Percentiles rank a stretch among this genome's conserved stretches.
These are phyloP conservation scores for Macrotyloma uniflorum DNA, from an alignment of 306 rosid species.

Conservation along the genomic window DNA sequence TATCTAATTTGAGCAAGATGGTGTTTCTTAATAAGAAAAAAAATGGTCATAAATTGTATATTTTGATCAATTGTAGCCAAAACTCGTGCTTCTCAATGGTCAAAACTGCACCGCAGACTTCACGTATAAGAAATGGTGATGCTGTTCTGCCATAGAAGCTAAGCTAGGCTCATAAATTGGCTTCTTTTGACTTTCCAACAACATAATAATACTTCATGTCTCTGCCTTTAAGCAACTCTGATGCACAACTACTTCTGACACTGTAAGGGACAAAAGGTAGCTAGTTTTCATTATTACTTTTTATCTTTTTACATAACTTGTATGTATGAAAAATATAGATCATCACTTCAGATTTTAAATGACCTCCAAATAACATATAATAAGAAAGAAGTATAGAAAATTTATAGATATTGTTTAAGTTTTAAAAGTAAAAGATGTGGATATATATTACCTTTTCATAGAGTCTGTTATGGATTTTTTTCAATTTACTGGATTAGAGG, in stretches of 20 bases:
- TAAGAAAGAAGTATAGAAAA: too few relatives aligned
- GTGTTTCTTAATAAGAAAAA: too few relatives aligned
- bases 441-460: too few relatives aligned
- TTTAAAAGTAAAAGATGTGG: too few relatives aligned
- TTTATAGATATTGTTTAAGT: too few relatives aligned
- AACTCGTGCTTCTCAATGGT: constrained; percentile 7
- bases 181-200: constrained; percentile 37
- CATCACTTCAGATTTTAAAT: too few relatives aligned
- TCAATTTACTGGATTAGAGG: too few relatives aligned
- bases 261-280: constrained; percentile 10
- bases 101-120: constrained; percentile 15
- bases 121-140: constrained; percentile 1
- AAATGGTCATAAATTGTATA: background rate
- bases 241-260: constrained; percentile 14
- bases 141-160: background rate
- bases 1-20: too few relatives aligned
- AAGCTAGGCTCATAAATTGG: background rate
- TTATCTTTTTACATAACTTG: too few relatives aligned
- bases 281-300: background rate
- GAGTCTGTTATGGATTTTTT: too few relatives aligned
- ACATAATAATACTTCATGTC: constrained; percentile 31
- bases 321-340: too few relatives aligned
- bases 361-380: too few relatives aligned
- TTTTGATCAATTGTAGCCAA: background rate
- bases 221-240: constrained; percentile 34